Evolutionary conservation across 2,329 filamentous ascomycete genomes (phyloP).

Genomic region (Fusarium staphyleae): DNA sequence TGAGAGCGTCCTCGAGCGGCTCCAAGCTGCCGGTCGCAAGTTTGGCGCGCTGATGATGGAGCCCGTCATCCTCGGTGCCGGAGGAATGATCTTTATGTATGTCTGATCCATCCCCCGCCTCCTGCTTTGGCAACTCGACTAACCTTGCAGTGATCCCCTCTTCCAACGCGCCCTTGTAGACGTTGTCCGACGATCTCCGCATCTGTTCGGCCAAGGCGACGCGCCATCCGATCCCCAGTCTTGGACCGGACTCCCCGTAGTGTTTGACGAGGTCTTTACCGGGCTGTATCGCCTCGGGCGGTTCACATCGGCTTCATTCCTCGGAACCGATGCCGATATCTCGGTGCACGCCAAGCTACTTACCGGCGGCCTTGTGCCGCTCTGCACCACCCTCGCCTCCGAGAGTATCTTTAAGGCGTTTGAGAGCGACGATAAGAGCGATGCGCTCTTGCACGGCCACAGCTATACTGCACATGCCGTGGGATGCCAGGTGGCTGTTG

Average conservation of each 20-base stretch:
- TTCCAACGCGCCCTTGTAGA: conserved; percentile 77
- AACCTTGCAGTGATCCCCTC: conserved; percentile 69
- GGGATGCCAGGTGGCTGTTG: conserved; percentile 79
- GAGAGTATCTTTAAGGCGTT: conserved; percentile 77
- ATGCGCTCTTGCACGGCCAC: conserved; percentile 83
- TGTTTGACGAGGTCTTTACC: conserved; percentile 90
- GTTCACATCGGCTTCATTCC: conserved; percentile 73
- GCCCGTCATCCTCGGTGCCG: conserved; percentile 80
- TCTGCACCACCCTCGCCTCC: conserved; percentile 78
- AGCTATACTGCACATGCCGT: conserved; percentile 87
- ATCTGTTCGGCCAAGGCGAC: conserved; percentile 56
- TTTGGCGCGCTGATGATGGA: conserved; percentile 84
- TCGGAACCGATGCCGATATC: conserved; percentile 74
- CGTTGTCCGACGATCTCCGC: conserved; percentile 66
- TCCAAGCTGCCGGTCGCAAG: conserved; percentile 64
- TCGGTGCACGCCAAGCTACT: conserved; percentile 84
- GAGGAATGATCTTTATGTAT: conserved; percentile 82
- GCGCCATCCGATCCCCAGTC: conserved; percentile 37
- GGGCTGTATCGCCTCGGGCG: conserved; percentile 83
- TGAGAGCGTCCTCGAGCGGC: conserved; percentile 55
- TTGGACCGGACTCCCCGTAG: conserved; percentile 79
- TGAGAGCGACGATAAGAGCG: conserved; percentile 73
- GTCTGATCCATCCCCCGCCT: no score
- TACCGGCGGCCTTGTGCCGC: conserved; percentile 79
- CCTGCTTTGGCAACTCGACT: conserved; percentile 8